A percentile compares a stretch with the other conserved stretches of the same genome.
phyloP scores from a whole-genome alignment of 345 rosid genomes.

The Eucalyptus viminalis region DNA sequence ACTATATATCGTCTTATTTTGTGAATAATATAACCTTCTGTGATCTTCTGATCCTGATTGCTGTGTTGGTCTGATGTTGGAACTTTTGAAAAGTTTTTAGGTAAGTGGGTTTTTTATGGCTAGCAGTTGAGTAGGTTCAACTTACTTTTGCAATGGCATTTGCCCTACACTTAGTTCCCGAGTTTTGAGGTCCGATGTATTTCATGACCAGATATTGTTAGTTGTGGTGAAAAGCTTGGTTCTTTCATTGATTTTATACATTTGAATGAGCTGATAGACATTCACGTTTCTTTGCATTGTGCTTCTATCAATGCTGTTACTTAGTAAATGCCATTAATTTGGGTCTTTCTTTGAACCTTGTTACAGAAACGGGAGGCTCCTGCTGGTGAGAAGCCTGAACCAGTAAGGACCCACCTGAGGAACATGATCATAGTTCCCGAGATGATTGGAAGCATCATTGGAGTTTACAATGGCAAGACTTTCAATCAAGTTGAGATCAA shows the following conservation, averaged over 20 bases:
- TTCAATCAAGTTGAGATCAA: constrained; percentile 3
- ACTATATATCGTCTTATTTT: background rate
- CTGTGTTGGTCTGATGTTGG: background rate
- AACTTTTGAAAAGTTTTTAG: background rate
- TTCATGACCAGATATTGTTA: background rate
- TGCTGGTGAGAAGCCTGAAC: constrained; percentile 5
- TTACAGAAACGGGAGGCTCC: constrained; percentile 5
- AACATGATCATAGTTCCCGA: constrained; percentile 3
- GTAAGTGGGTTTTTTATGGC: background rate
- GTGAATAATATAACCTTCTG: background rate
- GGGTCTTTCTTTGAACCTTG: background rate
- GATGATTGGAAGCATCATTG: constrained; percentile 5
- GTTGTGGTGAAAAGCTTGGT: background rate
- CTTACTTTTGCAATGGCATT: background rate
- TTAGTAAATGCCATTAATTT: background rate
- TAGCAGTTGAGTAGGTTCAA: background rate
- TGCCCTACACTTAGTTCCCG: background rate
- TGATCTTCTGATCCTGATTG: background rate
- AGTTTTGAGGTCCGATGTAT: background rate
- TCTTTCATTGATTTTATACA: background rate
- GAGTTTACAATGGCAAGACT: constrained; percentile 3
- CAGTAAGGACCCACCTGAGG: constrained; percentile 2
- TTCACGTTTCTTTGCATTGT: background rate
- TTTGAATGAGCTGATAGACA: background rate
- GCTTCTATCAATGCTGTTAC: background rate